Conservation (phyloP, 176 grass and related monocot species). For the Dendrocalamus sinicus region DNA sequence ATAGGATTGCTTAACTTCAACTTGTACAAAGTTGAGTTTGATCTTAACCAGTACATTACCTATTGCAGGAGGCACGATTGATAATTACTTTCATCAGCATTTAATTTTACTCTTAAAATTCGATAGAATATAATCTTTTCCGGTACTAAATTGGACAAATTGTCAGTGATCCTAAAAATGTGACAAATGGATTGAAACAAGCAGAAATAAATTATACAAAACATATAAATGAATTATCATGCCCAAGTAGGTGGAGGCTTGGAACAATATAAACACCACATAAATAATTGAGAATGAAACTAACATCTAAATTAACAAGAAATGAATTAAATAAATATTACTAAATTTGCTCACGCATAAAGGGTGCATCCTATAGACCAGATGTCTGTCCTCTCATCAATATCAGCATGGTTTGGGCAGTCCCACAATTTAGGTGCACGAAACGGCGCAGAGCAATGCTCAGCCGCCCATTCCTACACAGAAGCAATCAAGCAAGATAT, state of each 20-base stretch:
- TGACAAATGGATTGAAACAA: neutral
- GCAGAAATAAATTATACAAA: neutral
- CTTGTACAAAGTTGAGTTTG: neutral
- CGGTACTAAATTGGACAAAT: neutral
- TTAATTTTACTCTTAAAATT: neutral
- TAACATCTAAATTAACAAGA: constrained; percentile 19
- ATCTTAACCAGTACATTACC: neutral
- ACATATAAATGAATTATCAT: neutral
- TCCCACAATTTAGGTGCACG: constrained; percentile 97
- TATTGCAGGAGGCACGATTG: constrained; percentile 12
- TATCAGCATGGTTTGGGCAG: constrained; percentile 80
- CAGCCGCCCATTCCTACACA: constrained; percentile 70
- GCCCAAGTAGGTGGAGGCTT: neutral
- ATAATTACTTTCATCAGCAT: neutral
- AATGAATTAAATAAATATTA: constrained; percentile 8
- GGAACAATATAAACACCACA: neutral
- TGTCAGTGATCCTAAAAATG: neutral
- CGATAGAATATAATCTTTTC: neutral
- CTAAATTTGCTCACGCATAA: constrained; percentile 50
- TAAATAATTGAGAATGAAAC: neutral
- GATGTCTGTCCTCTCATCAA: constrained; percentile 94
- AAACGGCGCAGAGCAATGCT: constrained; percentile 95
- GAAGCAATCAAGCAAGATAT: neutral
- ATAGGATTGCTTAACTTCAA: neutral
- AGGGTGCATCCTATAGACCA: constrained; percentile 96